These are phyloP conservation scores for Blastocystis sp. DNA, from an alignment of 352 stramenopile species.

Conservation along the genomic window DNA sequence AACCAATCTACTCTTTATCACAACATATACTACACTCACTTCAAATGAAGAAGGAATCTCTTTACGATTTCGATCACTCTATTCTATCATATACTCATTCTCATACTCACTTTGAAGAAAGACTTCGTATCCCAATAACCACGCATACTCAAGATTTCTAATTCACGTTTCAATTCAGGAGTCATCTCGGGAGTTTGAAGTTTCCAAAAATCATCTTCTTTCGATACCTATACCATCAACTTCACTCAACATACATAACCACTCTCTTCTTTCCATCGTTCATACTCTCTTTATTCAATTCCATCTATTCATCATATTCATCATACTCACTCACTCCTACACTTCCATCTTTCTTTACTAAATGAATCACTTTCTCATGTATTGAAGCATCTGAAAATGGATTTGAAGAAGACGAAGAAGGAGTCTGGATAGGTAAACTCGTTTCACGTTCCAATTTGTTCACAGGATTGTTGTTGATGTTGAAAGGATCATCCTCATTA, in stretches of 20 bases:
- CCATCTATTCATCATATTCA: neutral
- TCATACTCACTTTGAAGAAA: constrained; percentile 44
- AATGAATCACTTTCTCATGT: neutral
- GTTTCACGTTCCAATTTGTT: neutral
- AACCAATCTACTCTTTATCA: neutral
- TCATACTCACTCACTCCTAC: neutral
- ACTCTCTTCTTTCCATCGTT: no score
- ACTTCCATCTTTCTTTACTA: neutral
- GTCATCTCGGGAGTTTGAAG: constrained; percentile 47
- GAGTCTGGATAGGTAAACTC: neutral
- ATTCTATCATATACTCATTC: neutral
- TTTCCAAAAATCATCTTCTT: constrained; percentile 37
- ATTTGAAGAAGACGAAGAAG: neutral
- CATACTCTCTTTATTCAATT: neutral
- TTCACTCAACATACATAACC: no score
- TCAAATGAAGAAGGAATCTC: constrained; percentile 24
- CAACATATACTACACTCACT: neutral
- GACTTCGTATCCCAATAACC: constrained; percentile 41
- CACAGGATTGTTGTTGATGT: neutral
- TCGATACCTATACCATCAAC: no score
- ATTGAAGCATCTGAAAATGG: neutral
- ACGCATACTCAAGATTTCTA: constrained; percentile 55
- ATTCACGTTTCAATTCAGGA: constrained; percentile 46
- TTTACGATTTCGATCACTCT: neutral
- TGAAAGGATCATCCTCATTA: constrained; percentile 16